Conservation (phyloP, 2,329 filamentous ascomycete species). For the Cadophora malorum region DNA sequence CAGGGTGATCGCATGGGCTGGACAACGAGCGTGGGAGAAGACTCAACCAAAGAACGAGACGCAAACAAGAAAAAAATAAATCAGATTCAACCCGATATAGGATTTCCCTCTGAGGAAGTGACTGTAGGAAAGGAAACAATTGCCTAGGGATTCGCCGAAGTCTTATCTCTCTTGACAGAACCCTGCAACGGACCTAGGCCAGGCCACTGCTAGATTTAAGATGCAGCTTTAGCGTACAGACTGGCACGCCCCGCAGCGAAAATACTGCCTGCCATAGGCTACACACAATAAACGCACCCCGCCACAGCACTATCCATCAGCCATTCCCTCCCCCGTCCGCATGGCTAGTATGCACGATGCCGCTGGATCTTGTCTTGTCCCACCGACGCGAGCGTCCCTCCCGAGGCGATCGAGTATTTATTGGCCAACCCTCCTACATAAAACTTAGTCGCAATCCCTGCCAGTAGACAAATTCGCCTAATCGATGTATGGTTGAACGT, state of each 20-base stretch:
- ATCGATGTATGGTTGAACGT: not conserved
- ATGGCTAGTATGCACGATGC: not conserved
- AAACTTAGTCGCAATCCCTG: constrained; percentile 14
- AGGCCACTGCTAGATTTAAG: constrained; percentile 10
- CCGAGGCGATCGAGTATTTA: constrained; percentile 16
- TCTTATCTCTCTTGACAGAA: constrained; percentile 12
- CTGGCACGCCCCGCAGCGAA: not conserved
- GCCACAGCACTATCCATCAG: not conserved
- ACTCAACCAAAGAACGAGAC: not conserved
- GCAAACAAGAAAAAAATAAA: not conserved
- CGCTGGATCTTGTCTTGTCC: constrained; percentile 5
- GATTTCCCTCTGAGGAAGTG: not conserved
- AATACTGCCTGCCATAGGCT: constrained; percentile 1
- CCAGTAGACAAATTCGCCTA: constrained; percentile 6
- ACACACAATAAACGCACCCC: not conserved
- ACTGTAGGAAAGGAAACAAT: not conserved
- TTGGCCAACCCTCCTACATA: constrained; percentile 20
- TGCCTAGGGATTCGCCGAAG: not conserved
- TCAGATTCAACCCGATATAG: not conserved
- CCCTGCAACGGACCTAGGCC: not conserved
- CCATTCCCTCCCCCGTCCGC: not conserved
- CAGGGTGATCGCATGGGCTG: not conserved
- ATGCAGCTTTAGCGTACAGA: constrained; percentile 19
- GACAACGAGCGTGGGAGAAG: not conserved
- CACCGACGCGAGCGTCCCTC: not conserved